Base-by-base conservation (phyloP, 179 eudicot genomes). In the Beta macrorhiza region DNA sequence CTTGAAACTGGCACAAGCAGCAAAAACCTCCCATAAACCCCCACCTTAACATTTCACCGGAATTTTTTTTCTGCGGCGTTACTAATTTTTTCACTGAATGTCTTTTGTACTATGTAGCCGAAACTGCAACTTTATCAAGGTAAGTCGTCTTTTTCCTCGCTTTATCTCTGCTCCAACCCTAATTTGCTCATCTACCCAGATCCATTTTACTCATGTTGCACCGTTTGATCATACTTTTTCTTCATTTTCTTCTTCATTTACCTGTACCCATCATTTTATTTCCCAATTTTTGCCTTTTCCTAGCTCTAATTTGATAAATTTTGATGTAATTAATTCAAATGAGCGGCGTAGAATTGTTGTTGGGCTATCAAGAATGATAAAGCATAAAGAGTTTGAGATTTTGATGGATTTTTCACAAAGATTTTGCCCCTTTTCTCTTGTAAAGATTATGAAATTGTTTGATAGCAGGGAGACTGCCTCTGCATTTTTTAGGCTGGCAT, bases 371-470 rank as follows among this genome's bases (percentile, higher is more conserved):
- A 89, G 72, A 74, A 83, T 90, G 81, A 88, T 91, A 2, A 93
- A 93, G 77, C 57, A 67, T 47, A 62, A 77, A 9, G 25, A 90
- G 19, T 78, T 85, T 44, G 62, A 77, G 68, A 47, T 86, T 12
- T 83, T 96, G 55, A 75, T 78, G 78, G 78, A 68, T 0, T 91
- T 94, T 78, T 88, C 96, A 5, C 72, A 71, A 25, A 71, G 67
- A 4, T 94, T 94, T 83, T 90, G 92, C 84, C 97, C 99, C 2
- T 67, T 78, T 88, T 81, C 78, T 14, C 91, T 96, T 20, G 93
- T 87, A 8, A 56, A 92, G 81, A 88, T 96, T 78, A 85, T 96
- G 94, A 83, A 25, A 80, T 78, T 81, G 13, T 90, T 92, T 69
- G 79, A 71, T 65, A 29, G 85, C 82, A 87, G 92, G 14, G 75